phyloP scores from a whole-genome alignment of 2,329 filamentous ascomycete species.

The Cladorrhinum sp. region DNA sequence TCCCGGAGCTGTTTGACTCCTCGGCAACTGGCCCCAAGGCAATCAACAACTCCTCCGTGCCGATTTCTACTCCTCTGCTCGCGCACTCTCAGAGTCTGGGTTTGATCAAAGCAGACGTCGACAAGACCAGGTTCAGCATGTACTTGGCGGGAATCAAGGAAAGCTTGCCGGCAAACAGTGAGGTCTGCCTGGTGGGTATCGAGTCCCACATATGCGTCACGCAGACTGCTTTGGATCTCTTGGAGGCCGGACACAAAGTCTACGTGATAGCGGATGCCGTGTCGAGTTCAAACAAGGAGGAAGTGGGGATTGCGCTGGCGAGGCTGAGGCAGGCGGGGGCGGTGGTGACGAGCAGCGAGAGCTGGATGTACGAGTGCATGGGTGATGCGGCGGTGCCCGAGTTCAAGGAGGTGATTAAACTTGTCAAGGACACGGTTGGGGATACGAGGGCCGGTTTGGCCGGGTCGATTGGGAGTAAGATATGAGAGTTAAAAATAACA shows the following conservation, averaged over 20 bases:
- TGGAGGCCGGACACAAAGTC: slow-evolving; percentile 71
- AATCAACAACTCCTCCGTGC: no score
- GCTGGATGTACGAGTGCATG: slow-evolving; percentile 83
- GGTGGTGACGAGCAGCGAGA: slow-evolving; percentile 81
- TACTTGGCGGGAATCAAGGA: slow-evolving; percentile 63
- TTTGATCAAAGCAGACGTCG: slow-evolving; percentile 50
- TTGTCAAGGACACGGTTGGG: slow-evolving; percentile 74
- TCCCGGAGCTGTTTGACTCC: slow-evolving; percentile 70
- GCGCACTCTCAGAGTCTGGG: slow-evolving; percentile 51
- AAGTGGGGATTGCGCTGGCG: slow-evolving; percentile 75
- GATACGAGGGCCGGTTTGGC: slow-evolving; percentile 69
- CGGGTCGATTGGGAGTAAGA: slow-evolving; percentile 60
- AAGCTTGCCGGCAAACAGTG: slow-evolving; percentile 28
- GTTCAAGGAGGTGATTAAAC: slow-evolving; percentile 68
- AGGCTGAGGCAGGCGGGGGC: slow-evolving; percentile 73
- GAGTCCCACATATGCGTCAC: slow-evolving; percentile 93
- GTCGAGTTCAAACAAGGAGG: slow-evolving; percentile 78
- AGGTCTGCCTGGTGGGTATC: slow-evolving; percentile 79
- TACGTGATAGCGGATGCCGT: slow-evolving; percentile 89
- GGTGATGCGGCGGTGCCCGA: slow-evolving; percentile 72
- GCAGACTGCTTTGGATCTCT: slow-evolving; percentile 82
- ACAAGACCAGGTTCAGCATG: slow-evolving; percentile 94
- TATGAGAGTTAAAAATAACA: no score
- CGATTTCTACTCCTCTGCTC: no score
- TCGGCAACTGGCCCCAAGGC: no score